Evolutionary conservation across 2,329 filamentous ascomycete genomes (phyloP), one percentile per base, ranked within the genome.

Genomic region (Fusarium nodosum): DNA sequence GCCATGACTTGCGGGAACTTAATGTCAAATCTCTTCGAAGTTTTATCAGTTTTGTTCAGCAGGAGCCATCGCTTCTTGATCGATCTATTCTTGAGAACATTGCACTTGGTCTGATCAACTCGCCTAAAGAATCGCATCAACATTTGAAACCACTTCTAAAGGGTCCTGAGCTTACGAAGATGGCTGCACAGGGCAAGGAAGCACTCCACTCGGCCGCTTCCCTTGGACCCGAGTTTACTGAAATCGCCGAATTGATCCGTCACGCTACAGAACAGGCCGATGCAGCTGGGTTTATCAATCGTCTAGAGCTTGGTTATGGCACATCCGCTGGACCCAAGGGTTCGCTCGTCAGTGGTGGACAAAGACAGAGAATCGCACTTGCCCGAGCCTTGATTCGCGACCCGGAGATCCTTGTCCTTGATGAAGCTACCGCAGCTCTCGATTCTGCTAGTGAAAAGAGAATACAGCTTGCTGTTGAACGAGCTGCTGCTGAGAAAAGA

Each of bases 361-460:
- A 90, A 72, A 83, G 86, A 53, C 88, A 90, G 70, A 80, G 87
- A 5, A 80, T 90, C 39, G 86, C 86, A 10, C 80, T 90, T 16
- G 87, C 88, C 2, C 80, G 87, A 10, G 85, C 85, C 30, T 77
- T 90, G 15, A 83, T 90, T 36, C 81, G 84, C 7, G 81, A 89
- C 46, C 87, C 88, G 3, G 80, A 80, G 41, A 83, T 90, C 7
- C 78, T 90, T 3, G 80, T 90, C 16, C 79, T 90, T 3, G 88
- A 90, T 44, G 88, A 90, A 72, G 87, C 88, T 2, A 90, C 88
- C 1, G 83, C 87, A 1, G 82, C 87, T 3, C 80, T 90, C 1
- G 88, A 90, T 72, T 87, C 87, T n/a, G 81, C 82, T 3, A 87
- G 83, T 47, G 88, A 90, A 71, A 80, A 80, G 53, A 80, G 82